A percentile compares a stretch with the other conserved stretches of the same genome.
phyloP scores from a whole-genome alignment of 2,329 filamentous ascomycete species.

The Daldinia sp. region DNA sequence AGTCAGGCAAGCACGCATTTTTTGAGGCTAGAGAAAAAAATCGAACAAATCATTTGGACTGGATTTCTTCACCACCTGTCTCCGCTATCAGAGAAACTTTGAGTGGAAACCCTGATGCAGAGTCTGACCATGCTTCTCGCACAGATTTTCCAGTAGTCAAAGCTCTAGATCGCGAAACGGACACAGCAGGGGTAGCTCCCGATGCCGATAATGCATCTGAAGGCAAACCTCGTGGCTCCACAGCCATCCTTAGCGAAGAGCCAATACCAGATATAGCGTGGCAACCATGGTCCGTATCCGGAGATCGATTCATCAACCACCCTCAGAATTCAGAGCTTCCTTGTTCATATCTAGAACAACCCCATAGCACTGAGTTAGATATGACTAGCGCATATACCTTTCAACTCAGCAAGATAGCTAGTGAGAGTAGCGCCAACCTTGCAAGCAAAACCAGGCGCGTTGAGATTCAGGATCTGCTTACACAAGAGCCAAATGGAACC shows the following conservation, averaged over 20 bases:
- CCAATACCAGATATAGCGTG: conserved; percentile 30
- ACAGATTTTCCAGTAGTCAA: not conserved
- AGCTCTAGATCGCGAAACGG: not conserved
- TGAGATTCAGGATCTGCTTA: conserved; percentile 43
- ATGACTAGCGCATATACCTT: conserved; percentile 47
- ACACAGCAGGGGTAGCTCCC: not conserved
- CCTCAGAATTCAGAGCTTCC: conserved; percentile 29
- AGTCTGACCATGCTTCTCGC: not conserved
- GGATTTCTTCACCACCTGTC: conserved; percentile 14
- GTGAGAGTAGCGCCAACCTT: conserved; percentile 14
- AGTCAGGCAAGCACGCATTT: conserved; percentile 51
- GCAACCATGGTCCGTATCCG: conserved; percentile 39
- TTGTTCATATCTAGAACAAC: conserved; percentile 8
- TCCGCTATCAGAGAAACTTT: conserved; percentile 35
- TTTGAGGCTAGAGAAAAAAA: conserved; percentile 53
- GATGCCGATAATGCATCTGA: not conserved
- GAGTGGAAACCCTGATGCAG: not conserved
- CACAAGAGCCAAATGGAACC: conserved; percentile 37
- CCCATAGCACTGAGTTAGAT: conserved; percentile 41
- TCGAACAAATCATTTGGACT: conserved; percentile 31
- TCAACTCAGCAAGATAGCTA: conserved; percentile 43
- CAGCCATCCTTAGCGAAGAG: not conserved
- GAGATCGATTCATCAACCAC: conserved; percentile 47
- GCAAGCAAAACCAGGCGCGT: conserved; percentile 35
- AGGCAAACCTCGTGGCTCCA: not conserved